These are phyloP conservation scores for Aspergillus saccharolyticus DNA, from an alignment of 495 filamentous ascomycete genomes.

Conservation along the genomic window DNA sequence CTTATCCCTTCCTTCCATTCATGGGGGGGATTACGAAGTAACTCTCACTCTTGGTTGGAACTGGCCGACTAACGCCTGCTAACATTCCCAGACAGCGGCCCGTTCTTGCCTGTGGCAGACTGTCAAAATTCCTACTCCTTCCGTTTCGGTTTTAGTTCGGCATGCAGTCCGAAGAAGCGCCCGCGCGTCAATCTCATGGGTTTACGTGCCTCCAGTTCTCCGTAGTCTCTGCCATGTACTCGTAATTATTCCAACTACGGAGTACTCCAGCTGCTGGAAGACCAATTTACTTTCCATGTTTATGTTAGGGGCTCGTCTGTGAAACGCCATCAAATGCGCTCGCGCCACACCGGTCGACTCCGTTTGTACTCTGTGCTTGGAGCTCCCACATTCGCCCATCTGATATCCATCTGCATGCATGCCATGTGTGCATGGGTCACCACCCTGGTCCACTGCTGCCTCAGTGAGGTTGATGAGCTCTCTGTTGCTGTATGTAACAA, in stretches of 20 bases:
- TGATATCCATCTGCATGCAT: constrained; percentile 12
- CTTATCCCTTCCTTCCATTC: constrained; percentile 8
- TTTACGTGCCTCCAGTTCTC: constrained; percentile 9
- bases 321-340: constrained; percentile 20
- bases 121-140: constrained; percentile 3
- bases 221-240: too few species aligned
- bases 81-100: not conserved
- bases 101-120: constrained; percentile 3
- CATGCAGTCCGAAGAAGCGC: constrained; percentile 14
- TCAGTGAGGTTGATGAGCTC: not conserved
- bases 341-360: constrained; percentile 3
- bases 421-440: constrained; percentile 13
- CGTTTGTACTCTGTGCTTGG: not conserved
- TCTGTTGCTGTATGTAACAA: not conserved
- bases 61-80: too few species aligned
- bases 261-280: too few species aligned
- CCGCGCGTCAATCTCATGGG: constrained; percentile 18
- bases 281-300: not conserved
- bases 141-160: constrained; percentile 12
- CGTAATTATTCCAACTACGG: too few species aligned
- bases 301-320: constrained; percentile 18
- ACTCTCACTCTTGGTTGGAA: constrained; percentile 7
- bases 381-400: not conserved
- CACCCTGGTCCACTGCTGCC: not conserved
- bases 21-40: too few species aligned